Evolutionary conservation across 495 filamentous ascomycete genomes (phyloP), one percentile per base, ranked within the genome.

Genomic region (Sphaerosporella brunnea): DNA sequence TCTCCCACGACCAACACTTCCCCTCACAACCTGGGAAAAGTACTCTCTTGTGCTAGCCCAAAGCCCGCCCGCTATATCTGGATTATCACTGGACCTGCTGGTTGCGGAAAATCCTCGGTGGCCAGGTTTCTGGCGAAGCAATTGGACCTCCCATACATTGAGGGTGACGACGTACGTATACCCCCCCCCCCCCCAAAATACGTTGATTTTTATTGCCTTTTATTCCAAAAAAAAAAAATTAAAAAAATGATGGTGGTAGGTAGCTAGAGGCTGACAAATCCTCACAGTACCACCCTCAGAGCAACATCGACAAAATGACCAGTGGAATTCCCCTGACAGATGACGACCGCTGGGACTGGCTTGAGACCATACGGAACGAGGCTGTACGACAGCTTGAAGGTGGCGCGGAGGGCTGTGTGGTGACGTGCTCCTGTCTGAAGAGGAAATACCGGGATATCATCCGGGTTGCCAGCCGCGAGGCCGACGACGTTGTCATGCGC

Each of bases 391-490:
- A 69, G 25, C 72, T 86, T 20, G 69, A 73, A 23, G 58, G 65
- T 30, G 70, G 70, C 1, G 69, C 75, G 0, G 66, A 74, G 26
- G 92, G 88, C 42, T 93, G 94, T 21, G 82, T 99, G 18, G 71
- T 99, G 46, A 93, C 92, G 40, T 99, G 92, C 71, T 93, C 84
- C 11, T 90, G 88, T 3, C 72, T 99, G 42, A 96, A 96, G 69
- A 81, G 81, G 59, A 92, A 88, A 66, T 99, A 99, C 69, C 82
- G 92, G 52, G 88, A 99, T 62, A 87, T 95, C 36, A 86, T 99
- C 64, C 79, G 92, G 42, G 75, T 90, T 7, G 90, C 88, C 1
- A 55, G 54, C 23, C 48, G 49, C 7, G 71, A 74, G 49, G 45
- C 79, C 51, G 77, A 80, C 40, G 71, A 75, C 48, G 75, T 93